phyloP scores from a whole-genome alignment of 2,329 filamentous ascomycete species.

The Pseudopyricularia cyperi region DNA sequence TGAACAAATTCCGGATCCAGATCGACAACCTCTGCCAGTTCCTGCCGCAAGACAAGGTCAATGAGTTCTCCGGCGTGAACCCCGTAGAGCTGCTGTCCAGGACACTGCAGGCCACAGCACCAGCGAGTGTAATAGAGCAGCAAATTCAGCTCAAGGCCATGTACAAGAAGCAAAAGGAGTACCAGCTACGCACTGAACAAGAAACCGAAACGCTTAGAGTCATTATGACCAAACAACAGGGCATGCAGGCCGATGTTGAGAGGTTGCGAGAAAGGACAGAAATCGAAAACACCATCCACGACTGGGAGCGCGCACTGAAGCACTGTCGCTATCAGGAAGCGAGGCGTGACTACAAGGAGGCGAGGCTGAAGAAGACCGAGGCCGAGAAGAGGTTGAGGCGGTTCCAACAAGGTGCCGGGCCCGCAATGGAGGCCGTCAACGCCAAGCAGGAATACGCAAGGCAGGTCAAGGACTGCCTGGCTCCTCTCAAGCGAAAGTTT shows the following conservation, averaged over 20 bases:
- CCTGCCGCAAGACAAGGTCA: slow-evolving; percentile 87
- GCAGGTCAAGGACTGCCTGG: slow-evolving; percentile 41
- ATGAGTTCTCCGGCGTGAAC: slow-evolving; percentile 77
- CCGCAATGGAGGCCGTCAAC: slow-evolving; percentile 55
- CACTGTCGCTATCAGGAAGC: slow-evolving; percentile 51
- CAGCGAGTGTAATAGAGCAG: slow-evolving; percentile 65
- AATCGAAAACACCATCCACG: slow-evolving; percentile 48
- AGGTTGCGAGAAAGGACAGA: slow-evolving; percentile 63
- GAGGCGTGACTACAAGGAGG: slow-evolving; percentile 29
- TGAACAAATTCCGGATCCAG: slow-evolving; percentile 69
- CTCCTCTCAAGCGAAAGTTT: slow-evolving; percentile 39
- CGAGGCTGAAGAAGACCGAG: slow-evolving; percentile 40
- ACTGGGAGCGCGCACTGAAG: slow-evolving; percentile 53
- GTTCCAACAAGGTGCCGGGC: slow-evolving; percentile 47
- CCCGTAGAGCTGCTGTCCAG: slow-evolving; percentile 72
- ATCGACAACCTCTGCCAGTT: slow-evolving; percentile 98
- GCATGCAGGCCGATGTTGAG: slow-evolving; percentile 71
- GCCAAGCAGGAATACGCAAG: slow-evolving; percentile 55
- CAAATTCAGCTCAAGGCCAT: slow-evolving; percentile 63
- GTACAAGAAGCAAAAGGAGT: slow-evolving; percentile 53
- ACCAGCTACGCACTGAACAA: slow-evolving; percentile 42
- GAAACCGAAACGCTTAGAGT: slow-evolving; percentile 51
- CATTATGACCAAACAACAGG: slow-evolving; percentile 59
- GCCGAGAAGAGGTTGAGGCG: slow-evolving; percentile 43
- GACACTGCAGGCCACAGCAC: slow-evolving; percentile 79